Evolutionary conservation across 148 eudicot species (phyloP).

Genomic region (Vaccinium macrocarpon): DNA sequence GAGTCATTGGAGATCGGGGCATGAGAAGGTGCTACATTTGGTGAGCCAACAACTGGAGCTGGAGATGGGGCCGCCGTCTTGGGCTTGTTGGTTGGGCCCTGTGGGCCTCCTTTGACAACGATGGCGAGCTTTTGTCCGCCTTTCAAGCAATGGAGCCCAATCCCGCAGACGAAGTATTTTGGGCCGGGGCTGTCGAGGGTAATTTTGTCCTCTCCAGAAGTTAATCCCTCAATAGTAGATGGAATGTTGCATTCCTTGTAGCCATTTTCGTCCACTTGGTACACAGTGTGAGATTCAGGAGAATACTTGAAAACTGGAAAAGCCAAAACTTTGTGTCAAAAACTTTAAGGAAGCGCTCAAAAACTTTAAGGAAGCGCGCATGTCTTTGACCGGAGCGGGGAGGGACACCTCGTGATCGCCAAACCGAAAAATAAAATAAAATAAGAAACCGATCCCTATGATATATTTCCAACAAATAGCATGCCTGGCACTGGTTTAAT

Average conservation of each 20-base stretch:
- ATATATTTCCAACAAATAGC: no score
- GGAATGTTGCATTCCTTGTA: slow-evolving; percentile 14
- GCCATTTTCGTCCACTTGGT: slow-evolving; percentile 1
- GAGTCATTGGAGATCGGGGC: not conserved
- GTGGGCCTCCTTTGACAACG: not conserved
- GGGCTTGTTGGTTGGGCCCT: not conserved
- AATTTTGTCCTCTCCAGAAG: not conserved
- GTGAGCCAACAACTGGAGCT: not conserved
- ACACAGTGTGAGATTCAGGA: not conserved
- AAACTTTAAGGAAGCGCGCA: no score
- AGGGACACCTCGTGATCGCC: no score
- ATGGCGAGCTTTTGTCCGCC: not conserved
- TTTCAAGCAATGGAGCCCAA: not conserved
- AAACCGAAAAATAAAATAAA: no score
- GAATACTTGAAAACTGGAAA: slow-evolving; percentile 14
- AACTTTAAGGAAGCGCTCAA: no score
- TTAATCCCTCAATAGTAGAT: not conserved
- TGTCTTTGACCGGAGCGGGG: no score
- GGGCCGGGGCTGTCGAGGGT: not conserved
- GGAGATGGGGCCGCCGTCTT: not conserved
- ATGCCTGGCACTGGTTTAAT: no score
- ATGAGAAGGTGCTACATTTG: not conserved
- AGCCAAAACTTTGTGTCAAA: no score
- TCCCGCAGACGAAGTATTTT: not conserved
- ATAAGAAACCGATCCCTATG: no score